Evolutionary conservation across 176 grass and related monocot species (phyloP), one percentile per base, ranked within the genome.

Genomic region (Juncus effusus): DNA sequence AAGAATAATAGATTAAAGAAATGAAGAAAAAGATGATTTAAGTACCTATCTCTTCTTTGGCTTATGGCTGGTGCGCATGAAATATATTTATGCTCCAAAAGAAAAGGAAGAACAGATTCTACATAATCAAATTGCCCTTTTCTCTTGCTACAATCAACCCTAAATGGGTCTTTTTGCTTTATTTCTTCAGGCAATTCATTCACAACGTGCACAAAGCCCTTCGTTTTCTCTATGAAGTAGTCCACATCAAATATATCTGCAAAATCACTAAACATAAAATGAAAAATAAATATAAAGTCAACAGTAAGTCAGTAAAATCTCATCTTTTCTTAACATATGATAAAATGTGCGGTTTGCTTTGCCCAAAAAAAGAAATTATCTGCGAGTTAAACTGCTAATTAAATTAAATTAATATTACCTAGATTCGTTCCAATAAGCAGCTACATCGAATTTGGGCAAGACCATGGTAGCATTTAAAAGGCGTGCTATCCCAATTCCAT

Each of bases 41-140:
- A 76, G 42, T 93, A 99, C 94, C 88, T 93, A 77, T 99, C 94
- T 81, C 86, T 89, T 77, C 89, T 89, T 81, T 99, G 89, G 79
- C 70, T 84, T 69, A 93, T 80, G 61, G 94, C 73, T 36, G 89
- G 94, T 62, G 85, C 81, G 40, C 93, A 50, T 64, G 94, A 99
- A 72, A 99, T 83, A 56, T 84, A 99, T 7, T 12, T 75, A 80
- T 93, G 85, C 58, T 93, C 55, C 69, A 99, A 75, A 13, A 99
- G 83, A 77, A 54, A 76, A 10, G 78, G 94, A 69, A 99, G 78
- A 38, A 90, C 88, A 3, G 42, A 38, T 53, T 93, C 94, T 3
- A 87, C 72, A 52, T 93, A 99, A 76, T 93, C 94, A 78, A 87
- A 93, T 49, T 78, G 80, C 11, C 89, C 89, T 79, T 87, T 99